phyloP scores from a whole-genome alignment of 176 grass and related monocot species.

The Oryza longistaminata region DNA sequence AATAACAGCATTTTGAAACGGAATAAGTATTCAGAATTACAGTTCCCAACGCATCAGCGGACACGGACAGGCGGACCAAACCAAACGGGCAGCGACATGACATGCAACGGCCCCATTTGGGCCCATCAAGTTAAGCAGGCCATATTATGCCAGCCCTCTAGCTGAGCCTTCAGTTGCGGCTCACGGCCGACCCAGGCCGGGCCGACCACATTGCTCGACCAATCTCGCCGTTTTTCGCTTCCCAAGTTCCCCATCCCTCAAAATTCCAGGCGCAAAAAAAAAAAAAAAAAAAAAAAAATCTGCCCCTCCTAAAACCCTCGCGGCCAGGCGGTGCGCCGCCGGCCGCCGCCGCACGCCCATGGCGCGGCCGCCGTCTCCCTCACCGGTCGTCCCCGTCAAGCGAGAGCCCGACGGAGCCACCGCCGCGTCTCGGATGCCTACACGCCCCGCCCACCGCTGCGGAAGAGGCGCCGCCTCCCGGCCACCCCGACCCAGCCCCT shows the following conservation, averaged over 20 bases:
- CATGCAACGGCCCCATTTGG: no score
- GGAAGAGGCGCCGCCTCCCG: constrained; percentile 15
- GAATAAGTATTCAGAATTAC: no score
- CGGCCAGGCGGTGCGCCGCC: constrained; percentile 5
- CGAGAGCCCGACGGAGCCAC: constrained; percentile 9
- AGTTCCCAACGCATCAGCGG: no score
- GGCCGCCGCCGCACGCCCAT: neutral
- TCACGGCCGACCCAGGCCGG: no score
- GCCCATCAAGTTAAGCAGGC: no score
- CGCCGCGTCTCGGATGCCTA: neutral
- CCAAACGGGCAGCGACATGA: no score
- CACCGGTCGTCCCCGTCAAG: constrained; percentile 27
- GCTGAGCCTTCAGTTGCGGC: no score
- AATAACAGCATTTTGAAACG: no score
- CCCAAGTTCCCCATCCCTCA: neutral
- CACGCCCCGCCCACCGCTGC: neutral
- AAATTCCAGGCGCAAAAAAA: neutral
- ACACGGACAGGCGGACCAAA: no score
- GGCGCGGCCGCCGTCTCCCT: constrained; percentile 26
- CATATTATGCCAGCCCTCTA: no score
- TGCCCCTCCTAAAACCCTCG: constrained; percentile 8
- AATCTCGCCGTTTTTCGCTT: neutral
- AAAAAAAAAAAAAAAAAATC: no score
- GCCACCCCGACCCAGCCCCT: constrained; percentile 22
- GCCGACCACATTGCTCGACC: no score